Conservation (phyloP, 768 basidiomycete species). For the Tulasnella sp. region DNA sequence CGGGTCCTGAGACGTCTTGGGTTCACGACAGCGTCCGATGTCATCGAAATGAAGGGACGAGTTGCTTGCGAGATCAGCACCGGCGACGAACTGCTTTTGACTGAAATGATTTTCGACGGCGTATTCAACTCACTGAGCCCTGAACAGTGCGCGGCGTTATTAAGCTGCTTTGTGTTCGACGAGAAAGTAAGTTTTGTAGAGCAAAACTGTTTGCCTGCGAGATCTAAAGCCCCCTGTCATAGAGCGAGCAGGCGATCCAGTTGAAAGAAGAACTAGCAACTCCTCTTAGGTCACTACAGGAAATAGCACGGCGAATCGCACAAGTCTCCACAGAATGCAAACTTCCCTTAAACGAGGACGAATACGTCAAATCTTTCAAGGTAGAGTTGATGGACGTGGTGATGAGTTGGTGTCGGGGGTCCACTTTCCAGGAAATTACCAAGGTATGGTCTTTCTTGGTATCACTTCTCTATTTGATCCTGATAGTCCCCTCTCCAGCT, state of each 20-base stretch:
- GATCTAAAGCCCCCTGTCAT: slow-evolving; percentile 8
- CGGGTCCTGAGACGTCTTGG: slow-evolving; percentile 84
- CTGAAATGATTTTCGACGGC: slow-evolving; percentile 95
- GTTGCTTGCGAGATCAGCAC: slow-evolving; percentile 98
- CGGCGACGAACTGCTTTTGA: slow-evolving; percentile 90
- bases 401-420: slow-evolving; percentile 95
- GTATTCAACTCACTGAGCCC: slow-evolving; percentile 83
- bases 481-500: slow-evolving; percentile 38
- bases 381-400: slow-evolving; percentile 98
- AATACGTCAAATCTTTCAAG: slow-evolving; percentile 94
- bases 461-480: neutral
- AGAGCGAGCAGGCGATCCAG: slow-evolving; percentile 79
- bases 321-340: slow-evolving; percentile 93
- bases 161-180: slow-evolving; percentile 95
- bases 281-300: slow-evolving; percentile 89
- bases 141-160: slow-evolving; percentile 84
- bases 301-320: slow-evolving; percentile 89
- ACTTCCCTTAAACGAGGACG: slow-evolving; percentile 76
- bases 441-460: slow-evolving; percentile 42
- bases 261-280: slow-evolving; percentile 89
- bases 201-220: neutral
- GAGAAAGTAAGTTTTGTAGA: slow-evolving; percentile 58
- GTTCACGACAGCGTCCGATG: slow-evolving; percentile 79
- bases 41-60: slow-evolving; percentile 94
- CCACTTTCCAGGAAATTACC: slow-evolving; percentile 90